phyloP scores from a whole-genome alignment of 2,329 filamentous ascomycete species.

The Ascochyta clinopodiicola region DNA sequence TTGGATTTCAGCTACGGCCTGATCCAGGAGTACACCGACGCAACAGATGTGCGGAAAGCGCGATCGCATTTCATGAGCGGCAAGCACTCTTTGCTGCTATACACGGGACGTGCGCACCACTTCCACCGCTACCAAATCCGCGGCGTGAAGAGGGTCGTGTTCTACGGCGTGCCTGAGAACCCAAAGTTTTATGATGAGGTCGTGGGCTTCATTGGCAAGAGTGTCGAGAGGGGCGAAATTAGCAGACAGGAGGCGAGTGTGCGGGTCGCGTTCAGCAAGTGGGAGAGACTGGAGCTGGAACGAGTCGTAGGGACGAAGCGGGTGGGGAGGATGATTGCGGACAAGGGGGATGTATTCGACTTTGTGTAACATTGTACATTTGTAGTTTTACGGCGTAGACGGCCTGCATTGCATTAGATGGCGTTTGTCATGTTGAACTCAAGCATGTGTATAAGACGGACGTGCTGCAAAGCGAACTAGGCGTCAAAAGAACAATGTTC shows the following conservation, averaged over 20 bases:
- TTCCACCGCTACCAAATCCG: slow-evolving; percentile 86
- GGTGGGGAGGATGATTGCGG: slow-evolving; percentile 81
- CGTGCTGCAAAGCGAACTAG: too few relatives aligned
- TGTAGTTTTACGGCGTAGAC: background rate
- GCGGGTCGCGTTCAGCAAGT: slow-evolving; percentile 77
- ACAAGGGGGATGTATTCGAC: slow-evolving; percentile 89
- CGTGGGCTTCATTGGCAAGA: slow-evolving; percentile 67
- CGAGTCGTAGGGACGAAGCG: slow-evolving; percentile 82
- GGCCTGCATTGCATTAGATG: background rate
- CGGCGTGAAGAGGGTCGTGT: slow-evolving; percentile 82
- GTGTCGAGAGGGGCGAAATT: slow-evolving; percentile 65
- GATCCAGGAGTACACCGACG: slow-evolving; percentile 86
- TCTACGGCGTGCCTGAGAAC: slow-evolving; percentile 92
- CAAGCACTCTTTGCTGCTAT: slow-evolving; percentile 81
- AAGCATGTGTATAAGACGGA: too few relatives aligned
- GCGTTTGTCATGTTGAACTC: background rate
- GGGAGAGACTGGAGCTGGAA: slow-evolving; percentile 88
- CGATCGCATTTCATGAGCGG: slow-evolving; percentile 87
- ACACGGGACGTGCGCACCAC: slow-evolving; percentile 95
- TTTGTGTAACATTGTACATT: slow-evolving; percentile 68
- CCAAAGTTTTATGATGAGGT: slow-evolving; percentile 81
- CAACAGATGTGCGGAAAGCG: slow-evolving; percentile 80
- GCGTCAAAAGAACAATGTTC: too few relatives aligned
- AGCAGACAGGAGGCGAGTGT: slow-evolving; percentile 57
- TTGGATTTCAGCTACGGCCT: slow-evolving; percentile 76